Conservation (phyloP, 352 stramenopile species). For the Phytophthora kernoviae region DNA sequence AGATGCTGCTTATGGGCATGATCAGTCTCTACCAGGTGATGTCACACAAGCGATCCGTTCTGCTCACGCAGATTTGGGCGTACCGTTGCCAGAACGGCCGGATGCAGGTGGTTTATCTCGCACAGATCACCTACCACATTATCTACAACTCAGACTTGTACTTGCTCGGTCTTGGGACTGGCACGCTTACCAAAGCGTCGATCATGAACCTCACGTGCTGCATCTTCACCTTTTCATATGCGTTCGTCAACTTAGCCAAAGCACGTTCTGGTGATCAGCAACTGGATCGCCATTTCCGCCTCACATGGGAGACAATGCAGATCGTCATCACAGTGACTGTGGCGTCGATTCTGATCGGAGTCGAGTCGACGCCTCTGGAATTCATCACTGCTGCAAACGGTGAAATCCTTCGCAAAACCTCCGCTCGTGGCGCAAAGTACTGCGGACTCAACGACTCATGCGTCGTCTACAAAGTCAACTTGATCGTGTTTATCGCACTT, state of each 20-base stretch:
- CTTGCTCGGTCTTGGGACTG: conserved; percentile 28
- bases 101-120: conserved; percentile 34
- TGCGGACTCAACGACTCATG: conserved; percentile 37
- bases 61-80: conserved; percentile 38
- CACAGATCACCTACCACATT: conserved; percentile 37
- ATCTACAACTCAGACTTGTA: conserved; percentile 35
- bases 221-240: conserved; percentile 32
- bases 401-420: conserved; percentile 31
- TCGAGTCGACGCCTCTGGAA: conserved; percentile 14
- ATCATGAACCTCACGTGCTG: conserved; percentile 40
- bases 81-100: conserved; percentile 38
- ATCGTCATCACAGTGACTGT: conserved; percentile 27
- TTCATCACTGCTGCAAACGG: conserved; percentile 30
- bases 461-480: conserved; percentile 33
- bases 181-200: conserved; percentile 28
- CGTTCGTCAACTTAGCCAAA: conserved; percentile 28
- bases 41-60: conserved; percentile 28
- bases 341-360: conserved; percentile 9
- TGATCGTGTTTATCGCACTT: conserved; percentile 21
- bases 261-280: conserved; percentile 29
- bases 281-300: conserved; percentile 31
- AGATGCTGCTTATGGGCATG: conserved; percentile 31
- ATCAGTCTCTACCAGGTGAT: conserved; percentile 39
- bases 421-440: conserved; percentile 17
- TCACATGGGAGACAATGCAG: conserved; percentile 36